Evolutionary conservation across 805 yeast genomes (phyloP), one percentile per base, ranked within the genome.

Genomic region (Sugiyamaella marilandica): DNA sequence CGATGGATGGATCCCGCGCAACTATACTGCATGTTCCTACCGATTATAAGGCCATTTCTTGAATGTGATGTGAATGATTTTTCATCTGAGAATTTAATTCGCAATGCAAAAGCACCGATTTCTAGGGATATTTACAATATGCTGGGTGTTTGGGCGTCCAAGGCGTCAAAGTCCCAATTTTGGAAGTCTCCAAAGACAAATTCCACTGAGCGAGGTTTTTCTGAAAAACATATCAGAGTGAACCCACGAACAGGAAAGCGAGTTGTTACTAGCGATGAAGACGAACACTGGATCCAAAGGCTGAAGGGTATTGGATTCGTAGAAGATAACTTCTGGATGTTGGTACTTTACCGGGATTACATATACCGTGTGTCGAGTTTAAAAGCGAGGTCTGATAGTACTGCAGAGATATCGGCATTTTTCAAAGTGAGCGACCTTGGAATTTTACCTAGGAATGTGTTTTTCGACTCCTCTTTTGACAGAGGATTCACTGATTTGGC

Each of bases 271-370:
- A 53, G 44, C 1, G 47, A 59, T 10, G 72, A 69, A 34, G 73
- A 69, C 45, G 62, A 62, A 41, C 63, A 62, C 18, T 69, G 96
- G 90, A 71, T 89, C n/a, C 79, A 79, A 35, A 81, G 84, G 56
- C 71, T 92, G 41, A 77, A 80, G 45, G 74, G 84, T 1, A 74
- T 87, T n/a, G 98, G 97, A 0, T 69, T 92, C 49, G 74, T 74
- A 7, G 88, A 82, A 9, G 74, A 73, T 7, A 95, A 89, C 44
- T 60, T 87, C 24, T 92, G 97, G 97, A 92, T 91, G 65, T 69
- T 92, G 10, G 83, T 83, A 13, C 80, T 80, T 2, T 67, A 89
- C 52, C 74, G 91, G 52, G 83, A 83, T 29, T 86, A 88, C 59
- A 77, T 91, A 8, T 75, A 70, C 54, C 79, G 65, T 10, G 56